Evolutionary conservation across 2,329 filamentous ascomycete genomes (phyloP).

Genomic region (Epichloe typhina): DNA sequence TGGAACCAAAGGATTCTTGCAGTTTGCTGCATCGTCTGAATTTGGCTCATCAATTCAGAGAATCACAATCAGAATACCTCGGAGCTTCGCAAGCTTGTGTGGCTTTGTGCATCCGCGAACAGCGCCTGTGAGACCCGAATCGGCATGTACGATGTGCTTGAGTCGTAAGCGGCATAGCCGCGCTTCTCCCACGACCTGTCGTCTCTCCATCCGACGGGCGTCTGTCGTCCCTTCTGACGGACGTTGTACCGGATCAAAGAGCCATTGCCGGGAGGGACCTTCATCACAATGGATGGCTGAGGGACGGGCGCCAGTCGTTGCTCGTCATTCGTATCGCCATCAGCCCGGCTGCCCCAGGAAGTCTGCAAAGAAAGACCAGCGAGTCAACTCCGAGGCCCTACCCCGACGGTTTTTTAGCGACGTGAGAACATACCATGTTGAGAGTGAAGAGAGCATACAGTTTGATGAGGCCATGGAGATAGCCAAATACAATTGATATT

Average conservation of each 20-base stretch:
- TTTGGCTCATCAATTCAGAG: background rate
- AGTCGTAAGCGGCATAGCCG: conserved; percentile 22
- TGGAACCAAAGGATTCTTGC: background rate
- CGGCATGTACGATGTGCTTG: conserved; percentile 22
- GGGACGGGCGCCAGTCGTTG: conserved; percentile 47
- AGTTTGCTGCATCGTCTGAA: background rate
- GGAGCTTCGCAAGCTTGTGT: background rate
- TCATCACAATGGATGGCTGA: conserved; percentile 26
- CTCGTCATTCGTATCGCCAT: conserved; percentile 73
- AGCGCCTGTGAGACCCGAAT: conserved; percentile 10
- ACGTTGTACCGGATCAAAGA: conserved; percentile 34
- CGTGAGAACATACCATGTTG: conserved; percentile 54
- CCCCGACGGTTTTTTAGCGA: background rate
- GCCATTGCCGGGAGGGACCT: conserved; percentile 28
- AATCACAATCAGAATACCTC: background rate
- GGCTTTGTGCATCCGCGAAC: background rate
- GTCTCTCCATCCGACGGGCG: conserved; percentile 11
- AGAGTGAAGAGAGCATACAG: conserved; percentile 74
- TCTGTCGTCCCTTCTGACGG: conserved; percentile 25
- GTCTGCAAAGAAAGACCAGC: conserved; percentile 42
- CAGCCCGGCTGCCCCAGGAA: conserved; percentile 87
- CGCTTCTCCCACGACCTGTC: conserved; percentile 18
- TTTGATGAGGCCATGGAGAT: conserved; percentile 87
- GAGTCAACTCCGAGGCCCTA: background rate
- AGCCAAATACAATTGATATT: conserved; percentile 81